These are phyloP conservation scores for Ceratocystis eucalypticola DNA, from an alignment of 2,329 filamentous ascomycete genomes.

Conservation along the genomic window DNA sequence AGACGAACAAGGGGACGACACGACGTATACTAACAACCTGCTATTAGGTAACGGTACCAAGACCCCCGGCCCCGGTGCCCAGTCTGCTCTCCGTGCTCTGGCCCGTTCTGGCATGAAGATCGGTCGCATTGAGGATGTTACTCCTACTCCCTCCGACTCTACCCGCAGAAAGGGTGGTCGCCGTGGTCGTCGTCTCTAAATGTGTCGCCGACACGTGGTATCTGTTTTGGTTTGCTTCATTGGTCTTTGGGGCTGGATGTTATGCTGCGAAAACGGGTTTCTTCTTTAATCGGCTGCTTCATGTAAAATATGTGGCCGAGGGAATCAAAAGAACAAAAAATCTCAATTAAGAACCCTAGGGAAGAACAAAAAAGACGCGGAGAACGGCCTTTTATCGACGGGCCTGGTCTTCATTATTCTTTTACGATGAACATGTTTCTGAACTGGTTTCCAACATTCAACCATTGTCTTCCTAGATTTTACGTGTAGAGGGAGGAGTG, in stretches of 20 bases:
- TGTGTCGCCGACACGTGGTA: constrained; percentile 16
- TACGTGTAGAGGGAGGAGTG: not conserved
- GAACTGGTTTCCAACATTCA: constrained; percentile 18
- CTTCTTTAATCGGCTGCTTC: constrained; percentile 20
- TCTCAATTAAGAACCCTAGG: constrained; percentile 19
- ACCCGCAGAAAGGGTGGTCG: constrained; percentile 99
- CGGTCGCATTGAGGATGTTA: constrained; percentile 98
- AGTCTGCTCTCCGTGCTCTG: constrained; percentile 96
- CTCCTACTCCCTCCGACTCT: constrained; percentile 96
- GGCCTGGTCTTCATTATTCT: constrained; percentile 20
- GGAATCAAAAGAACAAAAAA: constrained; percentile 21
- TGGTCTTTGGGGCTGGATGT: constrained; percentile 18
- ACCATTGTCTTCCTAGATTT: not conserved
- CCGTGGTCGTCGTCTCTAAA: constrained; percentile 99
- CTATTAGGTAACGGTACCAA: constrained; percentile 87
- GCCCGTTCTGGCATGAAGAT: constrained; percentile 99
- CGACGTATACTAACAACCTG: not conserved
- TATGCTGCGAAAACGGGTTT: constrained; percentile 20
- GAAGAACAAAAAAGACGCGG: constrained; percentile 20
- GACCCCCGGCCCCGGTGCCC: constrained; percentile 97
- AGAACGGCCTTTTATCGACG: constrained; percentile 17
- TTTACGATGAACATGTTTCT: constrained; percentile 20
- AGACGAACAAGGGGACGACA: not conserved
- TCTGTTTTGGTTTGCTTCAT: constrained; percentile 19
- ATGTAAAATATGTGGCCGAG: constrained; percentile 19